phyloP scores from a whole-genome alignment of 1,284 basidiomycete genomes.

The Ceratobasidium sp. region DNA sequence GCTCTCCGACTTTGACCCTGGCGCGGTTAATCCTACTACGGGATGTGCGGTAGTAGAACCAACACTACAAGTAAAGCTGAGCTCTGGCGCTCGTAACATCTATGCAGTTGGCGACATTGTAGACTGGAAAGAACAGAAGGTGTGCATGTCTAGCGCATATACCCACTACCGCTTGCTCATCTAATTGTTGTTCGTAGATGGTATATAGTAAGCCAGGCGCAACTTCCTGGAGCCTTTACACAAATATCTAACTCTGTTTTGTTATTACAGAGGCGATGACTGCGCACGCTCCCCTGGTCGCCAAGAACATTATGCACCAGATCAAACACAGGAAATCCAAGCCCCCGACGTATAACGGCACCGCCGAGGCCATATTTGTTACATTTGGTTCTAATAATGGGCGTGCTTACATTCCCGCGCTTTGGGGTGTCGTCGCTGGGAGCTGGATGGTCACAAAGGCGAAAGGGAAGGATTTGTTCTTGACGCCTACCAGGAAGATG shows the following conservation, averaged over 20 bases:
- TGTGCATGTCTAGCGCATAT: not conserved
- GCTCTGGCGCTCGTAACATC: slow-evolving; percentile 43
- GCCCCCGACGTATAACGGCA: slow-evolving; percentile 14
- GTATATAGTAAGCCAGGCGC: slow-evolving; percentile 16
- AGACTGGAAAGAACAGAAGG: slow-evolving; percentile 49
- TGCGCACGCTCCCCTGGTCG: slow-evolving; percentile 43
- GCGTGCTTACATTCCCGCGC: slow-evolving; percentile 15
- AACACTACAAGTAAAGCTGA: slow-evolving; percentile 45
- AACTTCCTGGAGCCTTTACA: not conserved
- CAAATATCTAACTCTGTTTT: too few species aligned
- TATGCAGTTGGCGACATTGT: slow-evolving; percentile 49
- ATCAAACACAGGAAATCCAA: slow-evolving; percentile 39
- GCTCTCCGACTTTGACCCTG: slow-evolving; percentile 58
- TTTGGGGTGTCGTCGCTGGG: slow-evolving; percentile 48
- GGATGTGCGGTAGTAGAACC: slow-evolving; percentile 44
- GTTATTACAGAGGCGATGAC: slow-evolving; percentile 17
- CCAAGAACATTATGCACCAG: slow-evolving; percentile 45
- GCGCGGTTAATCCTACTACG: not conserved
- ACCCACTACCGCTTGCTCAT: not conserved
- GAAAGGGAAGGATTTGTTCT: slow-evolving; percentile 46
- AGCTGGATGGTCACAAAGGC: slow-evolving; percentile 45
- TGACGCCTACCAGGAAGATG: slow-evolving; percentile 28
- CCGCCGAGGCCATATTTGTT: slow-evolving; percentile 38
- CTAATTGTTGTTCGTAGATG: slow-evolving; percentile 2
- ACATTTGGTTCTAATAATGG: slow-evolving; percentile 40